Base-by-base conservation (phyloP, 345 rosid species). In the Hibiscus mutabilis region DNA sequence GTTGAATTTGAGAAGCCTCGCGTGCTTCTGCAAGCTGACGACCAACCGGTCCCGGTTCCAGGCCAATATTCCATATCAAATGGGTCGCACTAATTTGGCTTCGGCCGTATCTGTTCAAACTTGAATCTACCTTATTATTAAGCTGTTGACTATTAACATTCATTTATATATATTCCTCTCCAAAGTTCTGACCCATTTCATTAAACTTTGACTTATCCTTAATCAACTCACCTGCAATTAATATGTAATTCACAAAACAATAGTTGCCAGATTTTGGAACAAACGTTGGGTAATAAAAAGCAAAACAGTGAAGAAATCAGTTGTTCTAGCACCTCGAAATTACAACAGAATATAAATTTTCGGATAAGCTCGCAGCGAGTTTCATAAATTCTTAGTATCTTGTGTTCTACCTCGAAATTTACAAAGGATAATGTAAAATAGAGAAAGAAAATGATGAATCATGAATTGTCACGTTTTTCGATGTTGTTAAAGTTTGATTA, bases 11-110 rank as follows among this genome's bases (percentile, higher is more conserved):
- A 57, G 25, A 27, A 19, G 21, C 19, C 79, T 44, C 80, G 80
- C 76, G 76, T 73, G 76, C 80, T 68, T 27, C 73, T 77, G 76
- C 76, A 42, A 68, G 66, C 74, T 61, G 80, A 68, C 73, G 7
- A 63, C 61, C 73, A 42, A 21, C 24, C 58, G 70, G 56, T 66
- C 56, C 69, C 69, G 7, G 10, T 59, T 19, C 72, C n/a, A n/a
- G n/a, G n/a, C n/a, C 70, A 66, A 65, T 24, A 31, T 51, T 72
- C 71, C 58, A 76, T 55, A 55, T 66, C 73, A 51, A 71, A 66
- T 71, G 52, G 42, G 49, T 12, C 12, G 5, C 14, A 6, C 67
- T 40, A 11, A 18, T 59, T 67, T 60, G 67, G 31, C 57, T 29
- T 22, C 24, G 60, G 6, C 60, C 10, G 3, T 55, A 9, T 55